Evolutionary conservation across 805 yeast genomes (phyloP), one percentile per base, ranked within the genome.

Genomic region (Peterozyma xylosa): DNA sequence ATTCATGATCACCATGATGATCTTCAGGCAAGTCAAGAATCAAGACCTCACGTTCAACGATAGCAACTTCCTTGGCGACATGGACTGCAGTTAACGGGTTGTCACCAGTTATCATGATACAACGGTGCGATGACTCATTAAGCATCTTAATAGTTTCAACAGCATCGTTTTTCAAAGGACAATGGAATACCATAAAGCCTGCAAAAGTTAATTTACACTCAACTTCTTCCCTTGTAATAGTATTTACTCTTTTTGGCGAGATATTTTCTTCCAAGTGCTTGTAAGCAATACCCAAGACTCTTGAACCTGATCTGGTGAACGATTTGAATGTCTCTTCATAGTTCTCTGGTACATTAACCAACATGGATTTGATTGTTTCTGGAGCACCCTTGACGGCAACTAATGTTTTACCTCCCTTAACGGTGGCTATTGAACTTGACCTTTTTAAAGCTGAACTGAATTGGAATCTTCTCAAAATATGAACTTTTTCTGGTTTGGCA

Each of bases 361-460:
- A 66, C 86, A 93, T 87, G 46, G 70, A 73, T 59, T 82, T 80
- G 54, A 93, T 80, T 15, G 97, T 93, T 67, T 93, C 99, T 4
- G 99, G 99, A 1, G 99, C 99, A 73, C 99, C 99, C 67, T 93
- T 93, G 37, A 82, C 95, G 51, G 96, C 82, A 38, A 89, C 93
- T 51, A 88, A 72, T 45, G 79, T 67, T 50, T 76, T 70, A 44
- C 71, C 69, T 13, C 66, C 67, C 51, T 71, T 71, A 21, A 21
- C 27, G 42, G 78, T 62, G 27, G 96, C 83, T 53, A 90, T 78
- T 29, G 95, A 76, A n/a, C 96, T 76, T 5, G 98, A 91, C 67
- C 99, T 83, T 64, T 93, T 93, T 61, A 93, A 76, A 44, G 96
- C 86, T 39, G 98, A 91, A 41, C 96, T 88, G 63, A 93, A 93